Evolutionary conservation across 495 filamentous ascomycete species (phyloP), one percentile per base, ranked within the genome.

Genomic region (Astrothelium macrocarpum): DNA sequence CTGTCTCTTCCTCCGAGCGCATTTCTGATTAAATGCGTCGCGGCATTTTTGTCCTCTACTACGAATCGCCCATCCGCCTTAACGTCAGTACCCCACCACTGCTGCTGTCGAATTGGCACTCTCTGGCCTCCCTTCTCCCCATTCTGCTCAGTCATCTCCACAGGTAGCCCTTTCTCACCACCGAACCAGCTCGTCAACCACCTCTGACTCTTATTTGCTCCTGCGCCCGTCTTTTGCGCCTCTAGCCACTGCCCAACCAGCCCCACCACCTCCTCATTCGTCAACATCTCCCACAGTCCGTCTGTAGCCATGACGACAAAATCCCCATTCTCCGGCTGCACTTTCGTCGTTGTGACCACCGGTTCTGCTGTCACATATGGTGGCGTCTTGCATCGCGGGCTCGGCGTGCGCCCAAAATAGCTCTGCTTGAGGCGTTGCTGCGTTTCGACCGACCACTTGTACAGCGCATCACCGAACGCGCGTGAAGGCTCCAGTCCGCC

Each of bases 301-400:
- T 99, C 95, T 0, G 95, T 96, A 4, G 95, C 95, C 81, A 99
- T 85, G 60, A 99, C 92, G 4, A 99, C 78, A 68, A 99, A 99
- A 70, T 97, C 95, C 53, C 94, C 94, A 64, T 87, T 87, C 46
- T 87, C 83, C 12, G 94, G 94, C 66, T 95, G 84, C 61, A 99
- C 86, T 74, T 93, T 88, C 32, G 94, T 97, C n/a, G 90, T 96
- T 7, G 91, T 97, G 56, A 99, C 82, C 42, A 97, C 80, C 11
- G 94, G 94, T 76, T 99, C 94, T 3, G 95, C 95, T 5, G 95
- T 99, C 23, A 99, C 95, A 71, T 99, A 99, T 0, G 95, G 95
- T 18, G 95, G 95, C 0, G 92, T 96, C 74, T 89, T 88, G 59
- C 96, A 77, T 10, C 87, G 75, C n/a, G 81, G 76, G 4, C 83